A percentile compares a stretch with the other conserved stretches of the same genome.
phyloP scores from a whole-genome alignment of 1,284 basidiomycete species.

The Cronartium ribicola region DNA sequence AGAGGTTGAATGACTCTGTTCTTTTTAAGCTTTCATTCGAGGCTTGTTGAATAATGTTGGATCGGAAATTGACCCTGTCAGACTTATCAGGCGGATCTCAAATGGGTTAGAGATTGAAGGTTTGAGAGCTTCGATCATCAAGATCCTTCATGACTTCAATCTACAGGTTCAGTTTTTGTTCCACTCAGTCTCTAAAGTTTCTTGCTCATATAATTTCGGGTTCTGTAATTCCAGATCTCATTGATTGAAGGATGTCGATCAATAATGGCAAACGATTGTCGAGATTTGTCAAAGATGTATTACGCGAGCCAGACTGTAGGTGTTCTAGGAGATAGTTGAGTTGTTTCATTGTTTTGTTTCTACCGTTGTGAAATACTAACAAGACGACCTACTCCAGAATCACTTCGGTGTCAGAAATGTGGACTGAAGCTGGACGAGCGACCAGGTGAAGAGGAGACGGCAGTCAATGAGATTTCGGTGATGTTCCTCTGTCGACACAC shows the following conservation, averaged over 20 bases:
- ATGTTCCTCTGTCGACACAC: conserved; percentile 42
- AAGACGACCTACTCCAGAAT: background rate
- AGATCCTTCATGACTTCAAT: conserved; percentile 93
- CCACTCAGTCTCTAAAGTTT: background rate
- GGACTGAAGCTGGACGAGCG: conserved; percentile 10
- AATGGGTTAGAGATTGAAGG: conserved; percentile 94
- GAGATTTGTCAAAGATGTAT: conserved; percentile 65
- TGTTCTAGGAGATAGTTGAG: conserved; percentile 64
- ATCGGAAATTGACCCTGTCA: conserved; percentile 89
- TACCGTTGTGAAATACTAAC: background rate
- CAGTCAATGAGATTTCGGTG: conserved; percentile 25
- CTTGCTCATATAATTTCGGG: conserved; percentile 4
- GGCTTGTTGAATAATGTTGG: conserved; percentile 88
- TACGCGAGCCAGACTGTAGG: conserved; percentile 72
- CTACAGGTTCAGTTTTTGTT: conserved; percentile 56
- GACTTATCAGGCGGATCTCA: conserved; percentile 86
- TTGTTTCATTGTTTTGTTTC: background rate
- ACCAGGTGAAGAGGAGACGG: background rate
- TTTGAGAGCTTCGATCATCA: conserved; percentile 86
- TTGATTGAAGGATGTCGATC: conserved; percentile 83
- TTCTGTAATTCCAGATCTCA: conserved; percentile 61
- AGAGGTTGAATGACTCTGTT: background rate
- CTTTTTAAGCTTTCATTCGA: conserved; percentile 73
- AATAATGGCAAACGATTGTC: conserved; percentile 75
- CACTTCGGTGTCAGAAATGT: conserved; percentile 37